Evolutionary conservation across 2,329 filamentous ascomycete genomes (phyloP).

Genomic region (Didymellaceae sp.): DNA sequence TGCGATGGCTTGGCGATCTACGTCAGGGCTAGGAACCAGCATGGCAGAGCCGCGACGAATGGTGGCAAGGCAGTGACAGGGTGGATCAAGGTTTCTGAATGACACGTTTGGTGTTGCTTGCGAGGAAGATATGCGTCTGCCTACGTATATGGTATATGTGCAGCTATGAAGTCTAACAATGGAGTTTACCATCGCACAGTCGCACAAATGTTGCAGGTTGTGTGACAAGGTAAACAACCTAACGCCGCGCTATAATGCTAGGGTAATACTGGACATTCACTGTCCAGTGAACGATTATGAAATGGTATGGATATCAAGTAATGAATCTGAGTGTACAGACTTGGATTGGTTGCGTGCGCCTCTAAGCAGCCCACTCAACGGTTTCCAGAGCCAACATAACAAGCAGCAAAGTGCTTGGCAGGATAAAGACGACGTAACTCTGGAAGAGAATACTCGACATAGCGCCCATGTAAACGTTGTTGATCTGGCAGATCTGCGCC

Average conservation of each 20-base stretch:
- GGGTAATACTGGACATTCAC: neutral
- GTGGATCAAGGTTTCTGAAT: neutral
- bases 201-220: neutral
- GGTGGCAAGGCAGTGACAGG: neutral
- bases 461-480: slow-evolving; percentile 91
- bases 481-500: slow-evolving; percentile 98
- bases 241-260: slow-evolving; percentile 23
- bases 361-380: slow-evolving; percentile 79
- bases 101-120: slow-evolving; percentile 6
- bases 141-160: neutral
- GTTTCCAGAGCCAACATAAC: slow-evolving; percentile 85
- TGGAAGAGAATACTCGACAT: slow-evolving; percentile 95
- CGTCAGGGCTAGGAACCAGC: slow-evolving; percentile 28
- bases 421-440: slow-evolving; percentile 96
- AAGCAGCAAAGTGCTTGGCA: slow-evolving; percentile 88
- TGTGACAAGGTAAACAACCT: neutral
- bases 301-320: neutral
- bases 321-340: neutral
- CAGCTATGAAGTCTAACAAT: neutral
- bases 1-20: slow-evolving; percentile 24
- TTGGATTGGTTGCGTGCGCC: neutral
- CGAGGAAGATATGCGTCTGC: neutral
- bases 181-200: neutral
- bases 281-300: neutral
- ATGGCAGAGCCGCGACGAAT: slow-evolving; percentile 12